A percentile compares a stretch with the other conserved stretches of the same genome.
Conservation (phyloP, 2,329 filamentous ascomycete genomes). For the Aureobasidium pullulans region DNA sequence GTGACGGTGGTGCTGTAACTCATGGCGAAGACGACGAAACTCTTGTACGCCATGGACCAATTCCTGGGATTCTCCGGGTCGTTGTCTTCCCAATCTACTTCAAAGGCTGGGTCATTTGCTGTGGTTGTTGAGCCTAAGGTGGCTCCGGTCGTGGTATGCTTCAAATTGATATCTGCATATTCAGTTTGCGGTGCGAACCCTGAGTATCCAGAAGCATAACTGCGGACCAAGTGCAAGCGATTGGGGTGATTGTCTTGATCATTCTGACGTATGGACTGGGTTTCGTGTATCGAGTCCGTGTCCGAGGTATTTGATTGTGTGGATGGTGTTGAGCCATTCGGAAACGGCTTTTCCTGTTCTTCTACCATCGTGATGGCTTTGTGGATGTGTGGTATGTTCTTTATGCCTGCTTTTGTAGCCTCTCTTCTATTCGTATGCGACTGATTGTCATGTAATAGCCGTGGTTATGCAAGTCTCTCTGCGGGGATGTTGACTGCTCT, state of each 20-base stretch:
- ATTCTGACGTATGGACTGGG: conserved; percentile 2
- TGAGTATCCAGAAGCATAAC: conserved; percentile 13
- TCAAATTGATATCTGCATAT: conserved; percentile 14
- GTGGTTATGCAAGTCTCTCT: background rate
- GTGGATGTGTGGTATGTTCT: background rate
- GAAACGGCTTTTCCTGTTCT: background rate
- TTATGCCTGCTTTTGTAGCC: background rate
- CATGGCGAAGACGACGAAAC: conserved; percentile 47
- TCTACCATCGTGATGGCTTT: background rate
- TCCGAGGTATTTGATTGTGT: background rate
- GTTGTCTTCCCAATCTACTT: conserved; percentile 62
- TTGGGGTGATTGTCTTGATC: conserved; percentile 3
- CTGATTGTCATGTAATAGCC: background rate
- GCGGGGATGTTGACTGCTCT: background rate
- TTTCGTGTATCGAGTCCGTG: background rate
- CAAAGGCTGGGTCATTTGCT: conserved; percentile 50
- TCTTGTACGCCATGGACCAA: conserved; percentile 57
- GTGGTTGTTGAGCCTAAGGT: conserved; percentile 20
- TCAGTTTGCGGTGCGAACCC: conserved; percentile 3
- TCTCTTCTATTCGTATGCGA: background rate
- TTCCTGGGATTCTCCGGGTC: conserved; percentile 60
- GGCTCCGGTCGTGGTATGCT: conserved; percentile 3
- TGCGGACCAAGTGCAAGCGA: conserved; percentile 6
- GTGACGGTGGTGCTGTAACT: conserved; percentile 48
- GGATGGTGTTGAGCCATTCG: background rate